These are phyloP conservation scores for Syzygium malaccense DNA, from an alignment of 441 rosid species.

Conservation along the genomic window DNA sequence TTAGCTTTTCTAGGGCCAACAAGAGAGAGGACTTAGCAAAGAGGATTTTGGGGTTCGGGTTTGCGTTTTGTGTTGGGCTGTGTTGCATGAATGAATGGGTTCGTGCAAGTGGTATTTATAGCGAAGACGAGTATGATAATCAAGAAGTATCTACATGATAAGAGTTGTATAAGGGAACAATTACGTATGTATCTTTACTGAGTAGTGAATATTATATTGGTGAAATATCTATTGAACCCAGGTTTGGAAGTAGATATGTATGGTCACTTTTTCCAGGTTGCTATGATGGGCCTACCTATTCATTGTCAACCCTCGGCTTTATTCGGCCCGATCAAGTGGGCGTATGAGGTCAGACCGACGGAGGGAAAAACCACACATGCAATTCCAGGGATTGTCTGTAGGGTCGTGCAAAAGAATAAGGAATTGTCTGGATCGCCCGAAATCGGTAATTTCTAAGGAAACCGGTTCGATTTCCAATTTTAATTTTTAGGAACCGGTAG, in stretches of 20 bases:
- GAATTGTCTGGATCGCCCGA: accelerated
- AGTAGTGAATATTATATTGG: neutral
- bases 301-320: neutral
- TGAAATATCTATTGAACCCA: too few species aligned
- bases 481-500: too few species aligned
- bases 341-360: neutral
- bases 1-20: neutral
- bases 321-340: neutral
- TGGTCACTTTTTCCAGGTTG: neutral
- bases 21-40: neutral
- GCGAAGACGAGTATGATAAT: neutral
- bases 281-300: neutral
- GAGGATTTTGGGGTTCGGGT: neutral
- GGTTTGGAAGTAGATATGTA: too few species aligned
- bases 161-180: neutral
- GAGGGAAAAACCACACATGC: neutral
- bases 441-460: too few species aligned
- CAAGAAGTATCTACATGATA: neutral
- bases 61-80: neutral
- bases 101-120: neutral
- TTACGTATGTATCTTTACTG: neutral
- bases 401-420: accelerated
- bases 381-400: too few species aligned
- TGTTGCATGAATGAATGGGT: neutral
- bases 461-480: too few species aligned